Conservation (phyloP, 2,329 filamentous ascomycete genomes). For the Fusarium sp. region DNA sequence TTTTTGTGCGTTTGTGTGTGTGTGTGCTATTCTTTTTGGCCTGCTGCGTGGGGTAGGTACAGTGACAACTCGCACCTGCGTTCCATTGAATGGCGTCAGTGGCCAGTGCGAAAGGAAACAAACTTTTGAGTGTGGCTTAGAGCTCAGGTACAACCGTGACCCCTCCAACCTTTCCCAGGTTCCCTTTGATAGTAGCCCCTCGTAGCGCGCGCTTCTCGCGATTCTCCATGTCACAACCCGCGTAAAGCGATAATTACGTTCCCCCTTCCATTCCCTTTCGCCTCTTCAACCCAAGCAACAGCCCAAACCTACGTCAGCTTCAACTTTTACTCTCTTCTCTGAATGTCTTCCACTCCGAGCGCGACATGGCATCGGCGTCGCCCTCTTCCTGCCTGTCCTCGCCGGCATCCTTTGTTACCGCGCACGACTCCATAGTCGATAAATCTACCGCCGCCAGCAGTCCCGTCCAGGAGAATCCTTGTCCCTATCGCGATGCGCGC, state of each 20-base stretch:
- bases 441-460: slow-evolving; percentile 52
- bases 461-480: slow-evolving; percentile 43
- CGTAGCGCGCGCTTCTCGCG: slow-evolving; percentile 34
- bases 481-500: slow-evolving; percentile 63
- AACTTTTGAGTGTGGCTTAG: slow-evolving; percentile 6
- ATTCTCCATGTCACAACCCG: slow-evolving; percentile 13
- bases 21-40: neutral
- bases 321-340: neutral
- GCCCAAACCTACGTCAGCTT: neutral
- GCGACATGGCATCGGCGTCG: slow-evolving; percentile 35
- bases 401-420: slow-evolving; percentile 50
- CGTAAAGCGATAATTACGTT: slow-evolving; percentile 29
- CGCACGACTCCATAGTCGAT: slow-evolving; percentile 40
- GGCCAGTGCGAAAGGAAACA: slow-evolving; percentile 25
- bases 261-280: neutral
- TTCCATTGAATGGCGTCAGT: slow-evolving; percentile 20
- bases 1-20: neutral
- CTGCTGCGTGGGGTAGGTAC: neutral
- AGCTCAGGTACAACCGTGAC: slow-evolving; percentile 28
- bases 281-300: slow-evolving; percentile 2
- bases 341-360: slow-evolving; percentile 25
- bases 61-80: neutral
- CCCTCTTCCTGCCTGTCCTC: slow-evolving; percentile 44
- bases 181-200: slow-evolving; percentile 23
- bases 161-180: slow-evolving; percentile 7